Conservation (phyloP, 805 yeast species). For the Candida manassasensis region DNA sequence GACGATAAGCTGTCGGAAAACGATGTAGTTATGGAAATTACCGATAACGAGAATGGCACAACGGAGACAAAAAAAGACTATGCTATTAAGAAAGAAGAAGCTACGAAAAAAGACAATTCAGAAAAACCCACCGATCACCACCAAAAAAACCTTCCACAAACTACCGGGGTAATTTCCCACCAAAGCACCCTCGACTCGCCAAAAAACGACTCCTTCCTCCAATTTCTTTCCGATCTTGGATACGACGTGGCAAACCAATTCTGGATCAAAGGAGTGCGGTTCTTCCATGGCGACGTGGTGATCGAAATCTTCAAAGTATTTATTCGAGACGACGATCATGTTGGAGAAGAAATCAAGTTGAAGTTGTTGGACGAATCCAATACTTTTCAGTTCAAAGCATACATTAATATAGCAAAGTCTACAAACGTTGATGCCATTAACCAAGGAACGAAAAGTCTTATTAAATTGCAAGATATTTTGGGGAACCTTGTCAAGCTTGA, state of each 20-base stretch:
- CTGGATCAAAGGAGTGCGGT: constrained; percentile 57
- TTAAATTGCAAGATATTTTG: constrained; percentile 59
- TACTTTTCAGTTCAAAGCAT: constrained; percentile 57
- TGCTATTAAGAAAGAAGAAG: too few relatives aligned
- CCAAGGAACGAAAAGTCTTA: constrained; percentile 59
- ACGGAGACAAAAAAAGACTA: too few relatives aligned
- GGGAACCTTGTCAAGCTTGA: constrained; percentile 62
- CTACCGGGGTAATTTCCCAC: too few relatives aligned
- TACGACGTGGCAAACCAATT: constrained; percentile 60
- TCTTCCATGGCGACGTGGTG: constrained; percentile 55
- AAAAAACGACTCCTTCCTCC: constrained; percentile 33
- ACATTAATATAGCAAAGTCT: constrained; percentile 62
- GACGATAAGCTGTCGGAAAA: too few relatives aligned
- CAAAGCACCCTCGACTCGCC: constrained; percentile 1
- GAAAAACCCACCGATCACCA: too few relatives aligned
- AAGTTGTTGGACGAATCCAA: constrained; percentile 49
- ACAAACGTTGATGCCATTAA: constrained; percentile 73
- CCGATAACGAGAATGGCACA: too few relatives aligned
- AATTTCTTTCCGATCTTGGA: constrained; percentile 59
- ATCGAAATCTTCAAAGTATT: constrained; percentile 53
- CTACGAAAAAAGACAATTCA: constrained; percentile 5
- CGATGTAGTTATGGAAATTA: too few relatives aligned
- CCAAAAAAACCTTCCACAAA: too few relatives aligned
- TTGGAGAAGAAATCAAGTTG: constrained; percentile 19
- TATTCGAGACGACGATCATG: constrained; percentile 30